Conservation (phyloP, 129 eudicot species). For the Deinandra increscens region DNA sequence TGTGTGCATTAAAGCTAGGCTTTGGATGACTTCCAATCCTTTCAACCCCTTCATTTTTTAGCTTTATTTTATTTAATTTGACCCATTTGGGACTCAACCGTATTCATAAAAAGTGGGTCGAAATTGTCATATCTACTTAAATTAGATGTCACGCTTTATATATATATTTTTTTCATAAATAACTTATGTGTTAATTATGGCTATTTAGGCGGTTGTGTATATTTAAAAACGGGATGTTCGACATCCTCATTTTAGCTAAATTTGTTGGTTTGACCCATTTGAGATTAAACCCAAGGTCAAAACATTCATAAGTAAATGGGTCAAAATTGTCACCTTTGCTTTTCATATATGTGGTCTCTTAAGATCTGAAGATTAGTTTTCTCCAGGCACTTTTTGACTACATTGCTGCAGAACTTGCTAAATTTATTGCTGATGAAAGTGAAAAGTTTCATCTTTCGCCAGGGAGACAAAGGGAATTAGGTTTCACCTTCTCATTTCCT, state of each 20-base stretch:
- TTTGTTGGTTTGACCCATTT: neutral
- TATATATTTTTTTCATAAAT: neutral
- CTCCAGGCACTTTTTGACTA: constrained; percentile 85
- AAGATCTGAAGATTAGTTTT: constrained; percentile 19
- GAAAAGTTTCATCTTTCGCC: constrained; percentile 52
- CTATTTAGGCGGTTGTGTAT: neutral
- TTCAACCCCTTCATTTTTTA: neutral
- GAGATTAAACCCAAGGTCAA: neutral
- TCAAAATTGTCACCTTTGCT: neutral
- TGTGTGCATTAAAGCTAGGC: neutral
- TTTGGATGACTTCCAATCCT: neutral
- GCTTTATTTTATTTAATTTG: neutral
- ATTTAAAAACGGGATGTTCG: neutral
- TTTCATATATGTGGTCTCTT: neutral
- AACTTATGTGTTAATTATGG: neutral
- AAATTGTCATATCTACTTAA: neutral
- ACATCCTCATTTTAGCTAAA: neutral
- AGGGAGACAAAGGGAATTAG: constrained; percentile 77
- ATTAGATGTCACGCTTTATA: neutral
- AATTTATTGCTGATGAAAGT: constrained; percentile 66
- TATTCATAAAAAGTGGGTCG: neutral
- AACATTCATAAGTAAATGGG: neutral
- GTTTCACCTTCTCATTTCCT: constrained; percentile 95
- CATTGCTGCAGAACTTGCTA: constrained; percentile 76
- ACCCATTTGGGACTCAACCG: neutral